These are phyloP conservation scores for Mucor velutinosus DNA, from an alignment of 371 early-diverging fungal genomes.

Conservation along the genomic window DNA sequence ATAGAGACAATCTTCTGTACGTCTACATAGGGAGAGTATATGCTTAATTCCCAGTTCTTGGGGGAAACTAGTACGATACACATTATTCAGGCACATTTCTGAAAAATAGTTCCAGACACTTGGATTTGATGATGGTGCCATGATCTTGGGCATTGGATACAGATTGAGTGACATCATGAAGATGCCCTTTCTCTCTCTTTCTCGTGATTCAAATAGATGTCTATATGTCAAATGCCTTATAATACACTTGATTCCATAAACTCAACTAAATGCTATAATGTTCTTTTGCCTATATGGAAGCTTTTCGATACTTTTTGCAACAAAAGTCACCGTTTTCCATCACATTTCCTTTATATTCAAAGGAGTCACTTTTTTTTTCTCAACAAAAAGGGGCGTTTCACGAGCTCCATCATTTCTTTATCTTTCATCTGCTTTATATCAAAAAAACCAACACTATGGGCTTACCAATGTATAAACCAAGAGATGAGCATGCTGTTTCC, in stretches of 20 bases:
- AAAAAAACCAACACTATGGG: not conserved
- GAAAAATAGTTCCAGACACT: not conserved
- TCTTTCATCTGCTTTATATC: not conserved
- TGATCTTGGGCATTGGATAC: not conserved
- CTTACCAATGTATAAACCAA: not conserved
- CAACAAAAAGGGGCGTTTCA: constrained; percentile 1
- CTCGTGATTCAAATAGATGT: too few species aligned
- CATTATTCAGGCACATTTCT: not conserved
- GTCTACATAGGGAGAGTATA: not conserved
- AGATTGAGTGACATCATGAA: not conserved
- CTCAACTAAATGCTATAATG: not conserved
- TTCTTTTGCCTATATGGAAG: not conserved
- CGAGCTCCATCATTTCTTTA: not conserved
- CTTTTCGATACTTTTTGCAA: not conserved
- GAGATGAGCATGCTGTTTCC: not conserved
- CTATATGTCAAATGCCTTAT: too few species aligned
- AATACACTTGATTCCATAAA: not conserved
- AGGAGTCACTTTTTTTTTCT: not conserved
- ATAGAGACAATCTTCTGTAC: not conserved
- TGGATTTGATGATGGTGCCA: not conserved
- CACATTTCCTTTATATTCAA: not conserved
- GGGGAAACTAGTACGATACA: not conserved
- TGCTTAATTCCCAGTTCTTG: not conserved
- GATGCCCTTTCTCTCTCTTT: not conserved
- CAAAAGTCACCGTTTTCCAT: not conserved